Percentiles rank a stretch among this genome's conserved stretches.
These are phyloP conservation scores for Gossypium raimondii DNA, from an alignment of 345 rosid genomes.

Conservation along the genomic window DNA sequence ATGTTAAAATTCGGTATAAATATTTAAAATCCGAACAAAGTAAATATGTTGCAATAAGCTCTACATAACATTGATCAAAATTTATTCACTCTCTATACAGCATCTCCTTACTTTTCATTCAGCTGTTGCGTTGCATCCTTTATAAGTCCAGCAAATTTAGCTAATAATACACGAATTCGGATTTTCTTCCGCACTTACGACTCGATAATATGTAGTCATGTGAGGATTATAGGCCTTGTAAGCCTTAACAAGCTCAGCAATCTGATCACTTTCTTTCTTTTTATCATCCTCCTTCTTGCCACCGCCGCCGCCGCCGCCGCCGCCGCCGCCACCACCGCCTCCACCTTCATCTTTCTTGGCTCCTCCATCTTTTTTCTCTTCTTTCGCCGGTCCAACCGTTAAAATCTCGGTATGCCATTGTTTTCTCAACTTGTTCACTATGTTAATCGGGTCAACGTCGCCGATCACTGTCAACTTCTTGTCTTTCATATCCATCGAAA, in stretches of 20 bases:
- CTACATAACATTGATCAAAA: background rate
- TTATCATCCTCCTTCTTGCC: conserved; percentile 26
- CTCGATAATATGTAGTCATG: conserved; percentile 28
- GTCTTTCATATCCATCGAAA: conserved; percentile 51
- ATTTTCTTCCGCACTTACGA: conserved; percentile 41
- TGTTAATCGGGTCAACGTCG: conserved; percentile 36
- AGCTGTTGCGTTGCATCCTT: background rate
- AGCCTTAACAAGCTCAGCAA: conserved; percentile 28
- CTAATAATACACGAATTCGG: conserved; percentile 50
- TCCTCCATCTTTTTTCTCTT: conserved; percentile 31
- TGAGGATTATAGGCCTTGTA: conserved; percentile 32
- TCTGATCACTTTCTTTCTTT: conserved; percentile 29
- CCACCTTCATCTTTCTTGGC: conserved; percentile 10
- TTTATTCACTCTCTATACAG: conserved; percentile 1
- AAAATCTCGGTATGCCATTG: conserved; percentile 32
- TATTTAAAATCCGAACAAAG: too few species aligned
- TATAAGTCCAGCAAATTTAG: background rate
- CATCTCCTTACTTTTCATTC: background rate
- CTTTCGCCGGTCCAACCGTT: conserved; percentile 48
- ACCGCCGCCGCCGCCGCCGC: background rate
- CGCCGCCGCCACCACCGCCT: background rate
- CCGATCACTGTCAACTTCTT: conserved; percentile 62
- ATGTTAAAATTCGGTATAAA: too few species aligned
- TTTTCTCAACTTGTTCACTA: conserved; percentile 42
- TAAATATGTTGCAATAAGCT: too few species aligned